Percentiles rank a stretch among this genome's conserved stretches.
phyloP scores from a whole-genome alignment of 306 rosid genomes.

The Hylodesmum podocarpum region DNA sequence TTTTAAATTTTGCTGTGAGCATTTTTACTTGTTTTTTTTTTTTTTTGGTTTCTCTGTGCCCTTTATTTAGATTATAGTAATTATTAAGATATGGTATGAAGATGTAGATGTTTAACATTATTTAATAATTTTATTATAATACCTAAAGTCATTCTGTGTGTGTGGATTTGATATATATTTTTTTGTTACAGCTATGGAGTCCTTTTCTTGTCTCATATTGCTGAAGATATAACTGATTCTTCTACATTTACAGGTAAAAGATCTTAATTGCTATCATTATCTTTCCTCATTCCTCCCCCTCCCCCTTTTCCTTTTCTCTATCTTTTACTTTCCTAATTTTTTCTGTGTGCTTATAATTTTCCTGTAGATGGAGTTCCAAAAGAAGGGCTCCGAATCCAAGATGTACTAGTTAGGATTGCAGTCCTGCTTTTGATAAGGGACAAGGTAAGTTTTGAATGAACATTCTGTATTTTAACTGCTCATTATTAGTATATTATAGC shows the following conservation, averaged over 20 bases:
- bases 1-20: not conserved
- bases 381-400: constrained; percentile 91
- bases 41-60: not conserved
- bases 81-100: not conserved
- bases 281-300: not conserved
- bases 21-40: not conserved
- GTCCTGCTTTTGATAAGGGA: constrained; percentile 68
- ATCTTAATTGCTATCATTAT: constrained; percentile 26
- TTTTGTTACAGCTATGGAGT: constrained; percentile 64
- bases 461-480: not conserved
- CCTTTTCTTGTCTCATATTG: constrained; percentile 85
- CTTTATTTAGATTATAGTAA: not conserved
- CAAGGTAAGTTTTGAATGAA: constrained; percentile 60
- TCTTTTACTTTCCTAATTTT: constrained; percentile 20
- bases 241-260: constrained; percentile 75
- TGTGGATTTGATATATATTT: constrained; percentile 33
- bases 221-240: constrained; percentile 79
- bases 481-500: constrained; percentile 3
- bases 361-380: constrained; percentile 94
- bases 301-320: not conserved
- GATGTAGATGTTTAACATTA: constrained; percentile 8
- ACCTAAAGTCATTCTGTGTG: constrained; percentile 16
- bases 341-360: constrained; percentile 29
- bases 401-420: constrained; percentile 91
- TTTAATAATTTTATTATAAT: constrained; percentile 12